Percentiles rank a stretch among this genome's conserved stretches.
These are phyloP conservation scores for Lycium barbarum DNA, from an alignment of 257 asterid genomes.

Conservation along the genomic window DNA sequence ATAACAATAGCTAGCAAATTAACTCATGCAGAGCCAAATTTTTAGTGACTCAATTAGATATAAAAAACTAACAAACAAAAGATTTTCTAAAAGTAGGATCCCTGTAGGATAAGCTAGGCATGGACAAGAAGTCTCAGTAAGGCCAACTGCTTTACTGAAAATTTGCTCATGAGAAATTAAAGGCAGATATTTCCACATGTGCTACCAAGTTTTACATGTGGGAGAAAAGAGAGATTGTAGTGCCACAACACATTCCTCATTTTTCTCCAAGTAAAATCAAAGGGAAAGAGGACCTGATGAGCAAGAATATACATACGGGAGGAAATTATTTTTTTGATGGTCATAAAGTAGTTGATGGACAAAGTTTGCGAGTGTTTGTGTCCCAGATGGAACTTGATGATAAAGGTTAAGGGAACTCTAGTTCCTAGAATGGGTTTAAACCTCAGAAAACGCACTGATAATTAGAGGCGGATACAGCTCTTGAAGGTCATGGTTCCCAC, in stretches of 20 bases:
- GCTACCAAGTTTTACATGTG: background rate
- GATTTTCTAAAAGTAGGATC: background rate
- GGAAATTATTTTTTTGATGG: background rate
- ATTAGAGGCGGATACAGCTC: too few species aligned
- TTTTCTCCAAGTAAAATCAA: background rate
- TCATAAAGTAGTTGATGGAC: background rate
- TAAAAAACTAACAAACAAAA: background rate
- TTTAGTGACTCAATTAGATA: background rate
- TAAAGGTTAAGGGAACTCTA: background rate
- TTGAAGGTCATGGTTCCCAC: too few species aligned
- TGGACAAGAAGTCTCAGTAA: background rate
- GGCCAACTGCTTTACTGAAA: background rate
- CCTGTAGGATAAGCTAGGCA: background rate
- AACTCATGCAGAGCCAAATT: background rate
- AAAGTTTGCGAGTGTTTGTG: background rate
- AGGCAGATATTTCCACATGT: conserved; percentile 2
- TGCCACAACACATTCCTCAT: background rate
- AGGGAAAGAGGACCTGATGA: background rate
- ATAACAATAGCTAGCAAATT: background rate
- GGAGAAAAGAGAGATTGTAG: background rate
- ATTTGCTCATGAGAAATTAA: conserved; percentile 18
- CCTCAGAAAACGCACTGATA: conserved; percentile 1
- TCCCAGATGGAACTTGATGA: background rate
- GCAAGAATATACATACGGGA: background rate
- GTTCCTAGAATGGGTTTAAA: background rate